Evolutionary conservation across 2,329 filamentous ascomycete species (phyloP).

Genomic region (Lasiodiplodia gonubiensis): DNA sequence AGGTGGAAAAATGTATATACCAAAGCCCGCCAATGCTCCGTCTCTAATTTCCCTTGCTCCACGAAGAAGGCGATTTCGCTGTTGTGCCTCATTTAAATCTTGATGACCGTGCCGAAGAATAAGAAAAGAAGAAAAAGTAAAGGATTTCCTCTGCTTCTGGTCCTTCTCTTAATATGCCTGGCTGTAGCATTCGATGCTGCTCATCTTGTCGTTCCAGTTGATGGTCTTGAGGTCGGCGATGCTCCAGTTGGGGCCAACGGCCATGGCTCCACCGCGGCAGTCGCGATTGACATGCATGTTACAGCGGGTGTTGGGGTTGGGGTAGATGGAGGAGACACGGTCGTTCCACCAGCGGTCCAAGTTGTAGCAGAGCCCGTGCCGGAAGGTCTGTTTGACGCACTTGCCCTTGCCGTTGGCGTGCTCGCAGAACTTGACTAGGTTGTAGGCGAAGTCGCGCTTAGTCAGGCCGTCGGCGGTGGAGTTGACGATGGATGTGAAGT

Average conservation of each 20-base stretch:
- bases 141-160: no score
- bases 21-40: no score
- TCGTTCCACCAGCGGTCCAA: constrained; percentile 2
- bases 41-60: no score
- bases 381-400: background rate
- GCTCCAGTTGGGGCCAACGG: constrained; percentile 7
- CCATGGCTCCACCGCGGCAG: background rate
- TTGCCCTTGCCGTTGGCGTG: background rate
- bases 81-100: no score
- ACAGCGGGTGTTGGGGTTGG: background rate
- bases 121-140: no score
- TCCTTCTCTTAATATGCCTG: background rate
- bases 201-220: background rate
- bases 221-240: background rate
- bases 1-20: no score
- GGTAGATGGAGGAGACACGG: constrained; percentile 1
- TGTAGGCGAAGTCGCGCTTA: background rate
- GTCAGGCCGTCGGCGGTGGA: background rate
- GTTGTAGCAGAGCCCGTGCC: constrained; percentile 20
- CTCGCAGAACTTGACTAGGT: background rate
- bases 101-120: no score
- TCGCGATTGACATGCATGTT: background rate
- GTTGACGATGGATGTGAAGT: background rate
- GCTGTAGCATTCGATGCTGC: background rate
- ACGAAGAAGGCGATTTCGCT: no score